Percentiles rank a stretch among this genome's conserved stretches.
Evolutionary conservation across 1,284 basidiomycete species (phyloP).

Genomic region (Leccinum pachyderme): DNA sequence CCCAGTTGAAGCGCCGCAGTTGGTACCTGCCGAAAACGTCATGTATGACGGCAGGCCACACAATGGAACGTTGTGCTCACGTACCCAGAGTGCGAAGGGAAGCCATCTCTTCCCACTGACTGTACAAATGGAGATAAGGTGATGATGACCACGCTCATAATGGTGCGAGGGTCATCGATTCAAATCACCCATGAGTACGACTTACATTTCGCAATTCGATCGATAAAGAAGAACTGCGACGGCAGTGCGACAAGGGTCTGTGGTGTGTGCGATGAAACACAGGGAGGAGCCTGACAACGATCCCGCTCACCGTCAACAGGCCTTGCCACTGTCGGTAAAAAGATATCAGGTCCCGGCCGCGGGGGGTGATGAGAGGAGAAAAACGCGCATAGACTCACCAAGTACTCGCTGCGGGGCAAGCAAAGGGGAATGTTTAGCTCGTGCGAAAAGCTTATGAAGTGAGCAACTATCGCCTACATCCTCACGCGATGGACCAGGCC

Average conservation of each 20-base stretch:
- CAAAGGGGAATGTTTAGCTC: neutral
- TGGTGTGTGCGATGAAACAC: neutral
- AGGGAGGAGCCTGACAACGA: neutral
- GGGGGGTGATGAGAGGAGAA: neutral
- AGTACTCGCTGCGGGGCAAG: slow-evolving; percentile 11
- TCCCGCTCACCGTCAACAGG: slow-evolving; percentile 15
- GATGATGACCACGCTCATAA: slow-evolving; percentile 1
- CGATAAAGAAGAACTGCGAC: slow-evolving; percentile 20
- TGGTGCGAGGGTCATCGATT: neutral
- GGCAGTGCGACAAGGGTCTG: slow-evolving; percentile 22
- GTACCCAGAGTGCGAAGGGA: slow-evolving; percentile 21
- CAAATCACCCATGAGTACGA: neutral
- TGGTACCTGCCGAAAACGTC: slow-evolving; percentile 14
- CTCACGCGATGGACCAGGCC: slow-evolving; percentile 10
- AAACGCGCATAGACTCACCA: slow-evolving; percentile 12
- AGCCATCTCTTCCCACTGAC: slow-evolving; percentile 20
- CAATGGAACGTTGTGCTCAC: slow-evolving; percentile 6
- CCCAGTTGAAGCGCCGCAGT: slow-evolving; percentile 20
- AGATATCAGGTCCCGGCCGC: neutral
- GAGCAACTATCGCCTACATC: slow-evolving; percentile 9
- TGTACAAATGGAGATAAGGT: neutral
- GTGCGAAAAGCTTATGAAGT: neutral
- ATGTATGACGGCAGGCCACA: slow-evolving; percentile 1
- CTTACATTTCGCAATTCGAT: slow-evolving; percentile 22
- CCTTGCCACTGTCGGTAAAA: slow-evolving; percentile 18